Conservation (phyloP, 768 basidiomycete genomes). For the Lactarius sp. region DNA sequence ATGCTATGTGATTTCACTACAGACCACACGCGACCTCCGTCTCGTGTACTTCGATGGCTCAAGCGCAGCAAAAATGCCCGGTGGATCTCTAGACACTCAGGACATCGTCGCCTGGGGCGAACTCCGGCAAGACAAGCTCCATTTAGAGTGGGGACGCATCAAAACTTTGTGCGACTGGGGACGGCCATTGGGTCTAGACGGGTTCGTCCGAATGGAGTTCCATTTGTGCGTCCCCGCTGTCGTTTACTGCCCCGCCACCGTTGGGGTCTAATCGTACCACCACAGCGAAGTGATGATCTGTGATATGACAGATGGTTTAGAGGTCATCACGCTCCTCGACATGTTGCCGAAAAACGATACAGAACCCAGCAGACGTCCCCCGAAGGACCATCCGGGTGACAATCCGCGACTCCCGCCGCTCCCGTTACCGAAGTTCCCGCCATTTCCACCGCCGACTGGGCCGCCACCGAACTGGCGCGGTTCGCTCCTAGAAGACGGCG, state of each 20-base stretch:
- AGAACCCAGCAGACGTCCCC: too few relatives aligned
- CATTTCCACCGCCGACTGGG: neutral
- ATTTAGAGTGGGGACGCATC: slow-evolving; percentile 30
- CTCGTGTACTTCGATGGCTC: slow-evolving; percentile 24
- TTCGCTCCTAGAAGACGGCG: too few relatives aligned
- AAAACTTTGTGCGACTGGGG: slow-evolving; percentile 35
- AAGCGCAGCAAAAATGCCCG: slow-evolving; percentile 25
- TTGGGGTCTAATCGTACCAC: neutral
- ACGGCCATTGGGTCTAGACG: slow-evolving; percentile 32
- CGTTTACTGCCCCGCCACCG: neutral
- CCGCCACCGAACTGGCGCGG: slow-evolving; percentile 24
- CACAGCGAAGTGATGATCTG: slow-evolving; percentile 23
- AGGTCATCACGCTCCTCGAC: slow-evolving; percentile 19
- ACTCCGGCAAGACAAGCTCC: slow-evolving; percentile 22
- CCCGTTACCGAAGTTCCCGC: neutral
- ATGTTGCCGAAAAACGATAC: slow-evolving; percentile 3
- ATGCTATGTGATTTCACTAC: slow-evolving; percentile 13
- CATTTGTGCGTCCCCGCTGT: slow-evolving; percentile 20
- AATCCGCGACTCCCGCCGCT: neutral
- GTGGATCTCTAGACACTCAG: slow-evolving; percentile 35
- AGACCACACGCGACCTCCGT: slow-evolving; percentile 18
- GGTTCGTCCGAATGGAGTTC: slow-evolving; percentile 29
- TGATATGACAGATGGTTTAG: slow-evolving; percentile 15
- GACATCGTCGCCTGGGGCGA: slow-evolving; percentile 35
- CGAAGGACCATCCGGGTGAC: neutral